A percentile compares a stretch with the other conserved stretches of the same genome.
Evolutionary conservation across 176 grass and related monocot genomes (phyloP).

Genomic region (Rhynchospora tenuis): DNA sequence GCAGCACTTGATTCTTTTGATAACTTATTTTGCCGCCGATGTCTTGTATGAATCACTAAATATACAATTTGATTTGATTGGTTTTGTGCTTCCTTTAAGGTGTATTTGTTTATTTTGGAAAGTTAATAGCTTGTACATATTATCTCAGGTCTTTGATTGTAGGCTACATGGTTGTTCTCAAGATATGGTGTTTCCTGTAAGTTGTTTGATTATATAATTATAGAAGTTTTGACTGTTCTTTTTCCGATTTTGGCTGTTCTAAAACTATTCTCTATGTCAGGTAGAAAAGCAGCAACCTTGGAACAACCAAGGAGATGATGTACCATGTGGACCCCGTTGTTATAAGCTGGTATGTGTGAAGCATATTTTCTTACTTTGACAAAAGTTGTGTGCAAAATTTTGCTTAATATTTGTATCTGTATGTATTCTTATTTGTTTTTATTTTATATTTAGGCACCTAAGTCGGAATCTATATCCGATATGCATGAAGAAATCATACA

Average conservation of each 20-base stretch:
- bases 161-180: conserved; percentile 93
- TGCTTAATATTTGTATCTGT: not conserved
- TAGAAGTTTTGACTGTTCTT: conserved; percentile 11
- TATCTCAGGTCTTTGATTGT: conserved; percentile 91
- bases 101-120: conserved; percentile 19
- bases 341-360: conserved; percentile 64
- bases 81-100: conserved; percentile 14
- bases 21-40: conserved; percentile 93
- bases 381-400: not conserved
- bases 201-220: conserved; percentile 30
- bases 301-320: conserved; percentile 55
- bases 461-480: conserved; percentile 35
- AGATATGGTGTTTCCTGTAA: conserved; percentile 97
- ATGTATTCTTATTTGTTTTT: conserved; percentile 2
- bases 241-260: conserved; percentile 24
- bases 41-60: conserved; percentile 49
- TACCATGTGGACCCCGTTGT: conserved; percentile 77
- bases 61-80: conserved; percentile 5
- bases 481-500: conserved; percentile 46
- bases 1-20: conserved; percentile 98
- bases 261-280: conserved; percentile 40
- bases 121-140: conserved; percentile 14
- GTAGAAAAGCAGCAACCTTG: conserved; percentile 72
- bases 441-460: conserved; percentile 34
- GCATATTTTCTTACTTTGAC: not conserved